These are phyloP conservation scores for Corylus avellana DNA, from an alignment of 306 rosid species.

Conservation along the genomic window DNA sequence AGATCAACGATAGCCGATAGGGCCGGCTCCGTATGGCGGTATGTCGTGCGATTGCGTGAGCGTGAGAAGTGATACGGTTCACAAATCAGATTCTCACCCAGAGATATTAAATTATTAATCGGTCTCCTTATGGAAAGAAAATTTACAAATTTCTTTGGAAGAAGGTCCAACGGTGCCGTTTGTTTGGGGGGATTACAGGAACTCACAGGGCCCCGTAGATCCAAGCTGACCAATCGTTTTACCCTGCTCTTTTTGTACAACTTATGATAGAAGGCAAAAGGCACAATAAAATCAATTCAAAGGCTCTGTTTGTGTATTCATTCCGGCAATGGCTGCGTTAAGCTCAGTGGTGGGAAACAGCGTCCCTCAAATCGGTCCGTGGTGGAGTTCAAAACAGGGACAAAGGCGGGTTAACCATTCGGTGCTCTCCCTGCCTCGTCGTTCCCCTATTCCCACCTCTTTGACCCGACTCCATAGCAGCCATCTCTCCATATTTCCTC, in stretches of 20 bases:
- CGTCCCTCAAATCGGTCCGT: conserved; percentile 23
- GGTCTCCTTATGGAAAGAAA: background rate
- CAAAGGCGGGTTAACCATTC: conserved; percentile 29
- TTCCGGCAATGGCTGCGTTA: conserved; percentile 34
- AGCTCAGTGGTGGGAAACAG: conserved; percentile 25
- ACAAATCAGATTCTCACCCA: background rate
- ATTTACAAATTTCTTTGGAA: background rate
- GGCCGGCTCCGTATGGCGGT: background rate
- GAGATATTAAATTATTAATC: background rate
- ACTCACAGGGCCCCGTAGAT: background rate
- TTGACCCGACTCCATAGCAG: conserved; percentile 14
- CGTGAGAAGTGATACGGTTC: background rate
- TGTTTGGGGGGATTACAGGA: background rate
- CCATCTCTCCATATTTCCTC: conserved; percentile 23
- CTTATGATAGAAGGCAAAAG: background rate
- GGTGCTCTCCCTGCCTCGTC: conserved; percentile 22
- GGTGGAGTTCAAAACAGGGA: conserved; percentile 21
- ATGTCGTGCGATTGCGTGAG: background rate
- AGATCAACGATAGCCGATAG: background rate
- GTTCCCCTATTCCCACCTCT: conserved; percentile 14
- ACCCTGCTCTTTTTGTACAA: background rate
- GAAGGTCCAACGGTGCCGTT: background rate
- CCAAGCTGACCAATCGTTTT: background rate
- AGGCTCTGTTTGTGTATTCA: background rate
- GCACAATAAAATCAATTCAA: background rate